These are phyloP conservation scores for Fusarium napiforme DNA, from an alignment of 2,329 filamentous ascomycete genomes.

Conservation along the genomic window DNA sequence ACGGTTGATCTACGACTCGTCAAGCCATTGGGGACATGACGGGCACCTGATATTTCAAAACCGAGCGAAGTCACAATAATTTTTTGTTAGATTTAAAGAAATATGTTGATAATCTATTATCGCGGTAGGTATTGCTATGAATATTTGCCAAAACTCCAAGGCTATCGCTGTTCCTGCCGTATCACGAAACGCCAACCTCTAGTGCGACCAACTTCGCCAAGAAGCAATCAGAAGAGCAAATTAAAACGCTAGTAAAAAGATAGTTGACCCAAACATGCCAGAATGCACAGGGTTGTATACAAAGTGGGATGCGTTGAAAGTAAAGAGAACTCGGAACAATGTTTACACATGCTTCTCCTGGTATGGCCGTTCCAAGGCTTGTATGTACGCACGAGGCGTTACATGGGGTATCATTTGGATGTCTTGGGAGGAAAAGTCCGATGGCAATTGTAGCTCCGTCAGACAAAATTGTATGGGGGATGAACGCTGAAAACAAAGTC, in stretches of 20 bases:
- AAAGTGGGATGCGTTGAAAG: slow-evolving; percentile 6
- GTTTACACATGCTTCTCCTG: slow-evolving; percentile 18
- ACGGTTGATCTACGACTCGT: neutral
- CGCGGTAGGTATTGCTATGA: slow-evolving; percentile 28
- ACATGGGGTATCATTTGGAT: slow-evolving; percentile 44
- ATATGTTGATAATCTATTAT: slow-evolving; percentile 17
- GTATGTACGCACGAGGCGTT: slow-evolving; percentile 26
- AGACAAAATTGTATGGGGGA: slow-evolving; percentile 16
- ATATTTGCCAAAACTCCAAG: slow-evolving; percentile 28
- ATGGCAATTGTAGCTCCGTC: slow-evolving; percentile 37
- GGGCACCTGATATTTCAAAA: neutral
- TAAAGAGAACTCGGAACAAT: slow-evolving; percentile 13
- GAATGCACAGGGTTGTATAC: slow-evolving; percentile 19
- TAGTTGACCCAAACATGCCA: slow-evolving; percentile 12
- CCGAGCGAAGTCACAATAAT: neutral
- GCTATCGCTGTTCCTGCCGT: slow-evolving; percentile 23
- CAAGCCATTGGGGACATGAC: neutral
- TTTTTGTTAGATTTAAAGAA: neutral
- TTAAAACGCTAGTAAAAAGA: neutral
- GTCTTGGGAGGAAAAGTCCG: slow-evolving; percentile 34
- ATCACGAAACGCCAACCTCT: slow-evolving; percentile 39
- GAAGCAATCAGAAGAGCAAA: slow-evolving; percentile 28
- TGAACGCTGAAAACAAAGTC: slow-evolving; percentile 29
- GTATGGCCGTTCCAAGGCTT: slow-evolving; percentile 27
- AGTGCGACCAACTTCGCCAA: slow-evolving; percentile 34